Evolutionary conservation across 2,329 filamentous ascomycete species (phyloP).

Genomic region (Hymenoscyphus infarciens): DNA sequence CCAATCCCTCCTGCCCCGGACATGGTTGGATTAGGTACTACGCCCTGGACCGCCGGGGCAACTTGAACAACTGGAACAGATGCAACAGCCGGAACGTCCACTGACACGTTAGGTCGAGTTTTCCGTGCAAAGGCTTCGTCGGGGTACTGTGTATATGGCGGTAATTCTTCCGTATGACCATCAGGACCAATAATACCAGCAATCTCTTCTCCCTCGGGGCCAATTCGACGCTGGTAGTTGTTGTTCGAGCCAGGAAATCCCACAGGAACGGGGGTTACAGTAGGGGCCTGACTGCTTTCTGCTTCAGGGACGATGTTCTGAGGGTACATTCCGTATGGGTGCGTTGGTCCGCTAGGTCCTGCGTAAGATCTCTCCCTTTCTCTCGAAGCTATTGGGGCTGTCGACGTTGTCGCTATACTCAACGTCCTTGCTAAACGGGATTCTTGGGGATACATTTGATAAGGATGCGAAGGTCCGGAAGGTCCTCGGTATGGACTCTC

Average conservation of each 20-base stretch:
- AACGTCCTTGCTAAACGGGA: conserved; percentile 50
- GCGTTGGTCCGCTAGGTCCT: conserved; percentile 65
- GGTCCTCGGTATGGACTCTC: conserved; percentile 58
- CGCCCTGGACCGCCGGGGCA: not conserved
- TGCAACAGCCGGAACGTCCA: conserved; percentile 5
- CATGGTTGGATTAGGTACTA: conserved; percentile 12
- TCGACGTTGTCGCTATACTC: conserved; percentile 71
- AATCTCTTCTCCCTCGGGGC: conserved; percentile 79
- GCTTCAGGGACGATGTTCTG: conserved; percentile 69
- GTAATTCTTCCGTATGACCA: conserved; percentile 85
- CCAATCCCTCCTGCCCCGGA: conserved; percentile 58
- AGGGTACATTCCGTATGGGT: conserved; percentile 83
- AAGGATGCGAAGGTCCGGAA: conserved; percentile 75
- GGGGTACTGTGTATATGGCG: conserved; percentile 87
- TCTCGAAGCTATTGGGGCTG: conserved; percentile 49
- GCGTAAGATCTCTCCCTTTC: conserved; percentile 51
- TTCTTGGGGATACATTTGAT: conserved; percentile 80
- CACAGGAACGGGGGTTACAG: conserved; percentile 53
- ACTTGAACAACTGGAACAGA: conserved; percentile 3
- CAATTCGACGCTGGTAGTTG: conserved; percentile 68
- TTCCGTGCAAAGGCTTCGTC: conserved; percentile 65
- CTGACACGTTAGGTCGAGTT: conserved; percentile 35
- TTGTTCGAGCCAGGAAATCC: conserved; percentile 67
- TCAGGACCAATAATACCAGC: conserved; percentile 83
- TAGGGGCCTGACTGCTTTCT: conserved; percentile 39